Conservation (phyloP, 2,329 filamentous ascomycete species). For the Rhexocercosporidium sp. region DNA sequence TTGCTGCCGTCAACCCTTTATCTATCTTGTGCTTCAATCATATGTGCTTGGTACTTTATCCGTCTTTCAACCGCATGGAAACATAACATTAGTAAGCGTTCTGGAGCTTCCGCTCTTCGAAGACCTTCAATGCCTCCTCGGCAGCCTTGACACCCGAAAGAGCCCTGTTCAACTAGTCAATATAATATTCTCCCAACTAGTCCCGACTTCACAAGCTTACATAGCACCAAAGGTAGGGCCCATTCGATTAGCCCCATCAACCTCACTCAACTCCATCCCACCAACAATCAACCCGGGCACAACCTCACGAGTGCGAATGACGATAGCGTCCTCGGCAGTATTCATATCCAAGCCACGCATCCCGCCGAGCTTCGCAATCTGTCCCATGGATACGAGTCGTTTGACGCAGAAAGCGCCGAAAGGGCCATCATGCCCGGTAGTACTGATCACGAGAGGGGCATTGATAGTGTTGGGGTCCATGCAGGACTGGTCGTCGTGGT, state of each 20-base stretch:
- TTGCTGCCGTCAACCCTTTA: background rate
- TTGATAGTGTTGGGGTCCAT: conserved; percentile 99
- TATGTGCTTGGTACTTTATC: background rate
- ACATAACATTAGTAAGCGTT: conserved; percentile 55
- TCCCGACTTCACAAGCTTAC: conserved; percentile 8
- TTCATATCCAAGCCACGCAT: conserved; percentile 97
- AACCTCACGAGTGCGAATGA: conserved; percentile 88
- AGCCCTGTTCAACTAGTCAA: conserved; percentile 51
- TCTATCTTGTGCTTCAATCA: background rate
- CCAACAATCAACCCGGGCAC: conserved; percentile 89
- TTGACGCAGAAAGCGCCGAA: conserved; percentile 93
- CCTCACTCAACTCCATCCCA: conserved; percentile 91
- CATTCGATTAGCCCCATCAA: conserved; percentile 92
- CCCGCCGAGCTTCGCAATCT: conserved; percentile 81
- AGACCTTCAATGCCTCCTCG: conserved; percentile 80
- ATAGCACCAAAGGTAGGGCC: conserved; percentile 47
- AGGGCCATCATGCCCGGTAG: conserved; percentile 88
- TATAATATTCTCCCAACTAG: background rate
- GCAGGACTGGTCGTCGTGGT: conserved; percentile 89
- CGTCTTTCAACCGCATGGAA: no score
- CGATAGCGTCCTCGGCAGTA: conserved; percentile 87
- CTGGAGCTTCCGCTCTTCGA: conserved; percentile 78
- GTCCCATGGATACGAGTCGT: conserved; percentile 86
- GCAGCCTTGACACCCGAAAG: conserved; percentile 89
- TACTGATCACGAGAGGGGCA: conserved; percentile 84